Base-by-base conservation (phyloP, 352 stramenopile species). In the Globisporangium acanthophoron region DNA sequence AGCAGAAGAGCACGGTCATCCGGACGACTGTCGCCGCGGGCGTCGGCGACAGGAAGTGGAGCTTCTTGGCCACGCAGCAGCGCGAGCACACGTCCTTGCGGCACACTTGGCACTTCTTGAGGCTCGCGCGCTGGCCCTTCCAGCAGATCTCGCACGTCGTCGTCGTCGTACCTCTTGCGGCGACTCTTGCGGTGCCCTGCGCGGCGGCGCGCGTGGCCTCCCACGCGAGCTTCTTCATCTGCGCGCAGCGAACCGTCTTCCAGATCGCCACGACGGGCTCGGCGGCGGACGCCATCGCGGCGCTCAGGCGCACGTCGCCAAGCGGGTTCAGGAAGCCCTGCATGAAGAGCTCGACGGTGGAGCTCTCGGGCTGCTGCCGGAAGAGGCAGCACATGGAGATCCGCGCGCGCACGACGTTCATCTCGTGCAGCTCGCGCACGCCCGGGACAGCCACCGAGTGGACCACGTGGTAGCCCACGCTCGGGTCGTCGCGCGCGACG, bases 381-480 rank as follows among this genome's bases (percentile, higher is more conserved):
- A 55, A 75, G 40, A 83, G 54, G 8, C 62, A 57, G 47, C 69
- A 83, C 41, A 73, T 65, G n/a, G 74, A 77, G 21, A 72, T 65
- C 9, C 67, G 70, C 18, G 63, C 69, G 15, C 74, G 74, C n/a
- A 84, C 53, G 33, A 71, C 61, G 18, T 65, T 58, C 21, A 66
- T 58, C 11, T 70, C 61, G 2, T 58, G 61, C 0, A 82, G 58
- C 52, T 77, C 65, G 13, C 65, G 65, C 9, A 67, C 71, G 16
- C 70, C 58, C 0, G 73, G 70, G 15, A 79, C 67, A 13, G 70
- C 70, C 24, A 79, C 62, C 0, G 70, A 79, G 59, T 79, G 70
- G 29, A 45, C 52, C 0, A 85, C 37, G n/a, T 89, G 73, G 61
- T 73, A 89, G 11, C 76, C 78, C 15, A 89, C 57, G 43, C 66